Evolutionary conservation across 2,329 filamentous ascomycete species (phyloP), one percentile per base, ranked within the genome.

Genomic region (Penicillium psychrosexuale): DNA sequence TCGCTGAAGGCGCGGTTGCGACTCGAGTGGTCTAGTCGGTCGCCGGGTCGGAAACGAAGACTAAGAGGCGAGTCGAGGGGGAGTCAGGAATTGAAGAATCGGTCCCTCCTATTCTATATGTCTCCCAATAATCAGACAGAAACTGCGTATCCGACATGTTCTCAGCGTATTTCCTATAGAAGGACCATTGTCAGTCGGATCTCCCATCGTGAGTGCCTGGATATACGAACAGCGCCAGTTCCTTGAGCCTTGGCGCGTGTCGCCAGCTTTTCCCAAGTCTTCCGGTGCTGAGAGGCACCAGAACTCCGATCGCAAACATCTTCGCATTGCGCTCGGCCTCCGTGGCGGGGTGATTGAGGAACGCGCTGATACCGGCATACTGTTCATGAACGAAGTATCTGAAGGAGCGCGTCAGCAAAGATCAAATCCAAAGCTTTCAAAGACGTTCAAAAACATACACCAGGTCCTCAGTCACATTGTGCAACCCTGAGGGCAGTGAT

Each of bases 381-480:
- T 84, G 80, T 45, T 84, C 87, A 69, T 97, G 91, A 40, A 96
- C 86, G 72, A 97, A 99, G 78, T 97, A 99, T 67, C 91, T 90
- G 64, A 37, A 36, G 34, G 31, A 42, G 28, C 48, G 30, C 19
- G 28, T 64, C 28, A 67, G 60, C 42, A 37, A 34, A n/a, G 22
- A 8, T 44, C 5, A 17, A 15, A 36, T 15, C 13, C 17, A 13
- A 19, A 40, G 34, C 24, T 33, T 38, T 42, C n/a, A 8, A 19
- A 22, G 6, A 37, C 2, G 12, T 12, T 22, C 2, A 33, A 8
- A 11, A 27, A 59, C 70, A 49, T 75, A 83, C 74, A 88, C 80
- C 48, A 97, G 80, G 73, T 99, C 94, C 62, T 92, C 85, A 31
- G 87, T 80, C 19, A 97, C 90, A 54, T 90, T 89, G 75, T 99